Percentiles rank a stretch among this genome's conserved stretches.
Evolutionary conservation across 768 basidiomycete genomes (phyloP).

Genomic region (Tylopilus vinaceipallidus): DNA sequence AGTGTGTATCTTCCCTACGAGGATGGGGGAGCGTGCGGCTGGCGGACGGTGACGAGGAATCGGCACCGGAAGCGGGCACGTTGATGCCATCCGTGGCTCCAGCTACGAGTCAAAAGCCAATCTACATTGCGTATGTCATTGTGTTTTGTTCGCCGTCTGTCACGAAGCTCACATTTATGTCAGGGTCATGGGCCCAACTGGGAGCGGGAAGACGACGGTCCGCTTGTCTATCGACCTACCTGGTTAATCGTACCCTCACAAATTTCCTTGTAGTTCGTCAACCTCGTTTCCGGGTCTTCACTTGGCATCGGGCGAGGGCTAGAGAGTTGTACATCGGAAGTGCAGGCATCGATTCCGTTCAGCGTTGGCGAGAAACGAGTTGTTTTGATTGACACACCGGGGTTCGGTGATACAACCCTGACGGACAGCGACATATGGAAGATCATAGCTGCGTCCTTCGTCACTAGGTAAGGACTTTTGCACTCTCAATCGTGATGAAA

Average conservation of each 20-base stretch:
- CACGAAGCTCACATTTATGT: slow-evolving; percentile 3
- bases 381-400: slow-evolving; percentile 59
- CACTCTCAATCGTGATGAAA: background rate
- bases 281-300: slow-evolving; percentile 28
- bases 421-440: slow-evolving; percentile 49
- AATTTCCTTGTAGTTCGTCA: slow-evolving; percentile 31
- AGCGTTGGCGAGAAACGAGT: slow-evolving; percentile 33
- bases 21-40: slow-evolving; percentile 12
- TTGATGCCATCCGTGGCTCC: background rate
- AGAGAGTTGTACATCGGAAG: slow-evolving; percentile 34
- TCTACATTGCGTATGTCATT: slow-evolving; percentile 29
- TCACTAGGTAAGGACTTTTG: slow-evolving; percentile 20
- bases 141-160: background rate
- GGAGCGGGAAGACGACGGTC: slow-evolving; percentile 33
- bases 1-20: slow-evolving; percentile 5
- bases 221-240: background rate
- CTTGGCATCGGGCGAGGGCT: slow-evolving; percentile 32
- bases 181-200: slow-evolving; percentile 31
- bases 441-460: slow-evolving; percentile 43
- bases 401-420: slow-evolving; percentile 53
- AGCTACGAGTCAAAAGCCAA: slow-evolving; percentile 10
- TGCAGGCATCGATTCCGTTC: slow-evolving; percentile 29
- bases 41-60: slow-evolving; percentile 18
- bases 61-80: background rate
- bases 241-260: background rate